These are phyloP conservation scores for Eucommia ulmoides DNA, from an alignment of 257 asterid species.

Conservation along the genomic window DNA sequence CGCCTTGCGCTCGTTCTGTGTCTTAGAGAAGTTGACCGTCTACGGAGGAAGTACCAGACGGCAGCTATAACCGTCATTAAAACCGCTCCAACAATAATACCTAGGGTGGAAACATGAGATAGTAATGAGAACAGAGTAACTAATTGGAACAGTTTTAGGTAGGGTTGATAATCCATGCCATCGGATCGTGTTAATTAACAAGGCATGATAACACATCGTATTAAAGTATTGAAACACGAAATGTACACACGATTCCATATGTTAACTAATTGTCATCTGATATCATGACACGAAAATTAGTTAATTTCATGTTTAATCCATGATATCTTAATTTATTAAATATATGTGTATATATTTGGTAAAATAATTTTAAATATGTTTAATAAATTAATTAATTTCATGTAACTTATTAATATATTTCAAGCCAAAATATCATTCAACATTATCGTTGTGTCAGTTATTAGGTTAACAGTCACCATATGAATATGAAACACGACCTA, in stretches of 20 bases:
- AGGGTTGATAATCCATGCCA: neutral
- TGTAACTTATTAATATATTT: too few species aligned
- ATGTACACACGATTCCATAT: neutral
- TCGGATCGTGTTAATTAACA: neutral
- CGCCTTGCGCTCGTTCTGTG: constrained; percentile 45
- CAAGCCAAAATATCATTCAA: neutral
- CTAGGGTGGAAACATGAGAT: constrained; percentile 12
- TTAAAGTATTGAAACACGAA: neutral
- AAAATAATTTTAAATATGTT: too few species aligned
- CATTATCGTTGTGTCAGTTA: neutral
- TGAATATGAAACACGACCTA: too few species aligned
- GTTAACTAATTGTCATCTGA: neutral
- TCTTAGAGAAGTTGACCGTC: constrained; percentile 28
- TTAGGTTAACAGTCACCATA: neutral
- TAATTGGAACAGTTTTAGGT: neutral
- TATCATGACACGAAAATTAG: neutral
- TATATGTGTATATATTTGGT: too few species aligned
- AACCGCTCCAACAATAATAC: constrained; percentile 56
- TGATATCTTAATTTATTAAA: too few species aligned
- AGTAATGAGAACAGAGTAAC: neutral
- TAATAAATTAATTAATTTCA: too few species aligned
- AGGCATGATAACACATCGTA: neutral
- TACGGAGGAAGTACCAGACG: constrained; percentile 32
- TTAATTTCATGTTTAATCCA: neutral
- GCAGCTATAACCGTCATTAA: constrained; percentile 24